phyloP scores from a whole-genome alignment of 306 rosid genomes.

The Sphenostylis stenocarpa region DNA sequence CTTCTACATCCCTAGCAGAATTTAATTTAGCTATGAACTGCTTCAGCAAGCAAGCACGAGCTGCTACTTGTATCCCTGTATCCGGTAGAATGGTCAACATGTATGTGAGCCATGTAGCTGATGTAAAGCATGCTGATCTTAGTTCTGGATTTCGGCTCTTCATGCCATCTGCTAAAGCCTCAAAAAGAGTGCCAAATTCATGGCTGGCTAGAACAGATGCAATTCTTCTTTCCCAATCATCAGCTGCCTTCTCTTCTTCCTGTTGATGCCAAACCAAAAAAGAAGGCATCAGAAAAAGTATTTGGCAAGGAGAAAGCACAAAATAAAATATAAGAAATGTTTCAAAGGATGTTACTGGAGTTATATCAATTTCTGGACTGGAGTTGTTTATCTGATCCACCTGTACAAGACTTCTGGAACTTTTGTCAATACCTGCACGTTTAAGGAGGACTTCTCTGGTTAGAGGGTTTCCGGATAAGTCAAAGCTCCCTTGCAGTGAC shows the following conservation, averaged over 20 bases:
- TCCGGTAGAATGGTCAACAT: constrained; percentile 84
- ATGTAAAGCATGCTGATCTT: constrained; percentile 65
- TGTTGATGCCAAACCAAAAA: constrained; percentile 34
- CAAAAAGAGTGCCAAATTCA: constrained; percentile 85
- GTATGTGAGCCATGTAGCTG: constrained; percentile 83
- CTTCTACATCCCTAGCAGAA: constrained; percentile 62
- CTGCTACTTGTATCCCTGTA: constrained; percentile 79
- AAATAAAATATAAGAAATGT: constrained; percentile 17
- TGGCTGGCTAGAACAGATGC: constrained; percentile 78
- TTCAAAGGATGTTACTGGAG: constrained; percentile 50
- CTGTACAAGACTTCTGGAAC: constrained; percentile 44
- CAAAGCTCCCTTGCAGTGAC: constrained; percentile 84
- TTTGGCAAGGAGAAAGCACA: constrained; percentile 21
- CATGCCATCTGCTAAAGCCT: constrained; percentile 86
- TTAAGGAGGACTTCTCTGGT: constrained; percentile 69
- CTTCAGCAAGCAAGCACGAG: constrained; percentile 74
- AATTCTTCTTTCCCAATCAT: constrained; percentile 87
- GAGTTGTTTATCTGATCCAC: constrained; percentile 52
- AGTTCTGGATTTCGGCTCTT: constrained; percentile 64
- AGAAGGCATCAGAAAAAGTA: constrained; percentile 4
- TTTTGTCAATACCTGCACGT: constrained; percentile 64
- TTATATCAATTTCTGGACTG: constrained; percentile 43
- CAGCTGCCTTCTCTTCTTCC: constrained; percentile 82
- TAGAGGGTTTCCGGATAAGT: constrained; percentile 63
- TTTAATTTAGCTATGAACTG: constrained; percentile 65